Evolutionary conservation across 148 eudicot species (phyloP), one percentile per base, ranked within the genome.

Genomic region (Bassia scoparia): DNA sequence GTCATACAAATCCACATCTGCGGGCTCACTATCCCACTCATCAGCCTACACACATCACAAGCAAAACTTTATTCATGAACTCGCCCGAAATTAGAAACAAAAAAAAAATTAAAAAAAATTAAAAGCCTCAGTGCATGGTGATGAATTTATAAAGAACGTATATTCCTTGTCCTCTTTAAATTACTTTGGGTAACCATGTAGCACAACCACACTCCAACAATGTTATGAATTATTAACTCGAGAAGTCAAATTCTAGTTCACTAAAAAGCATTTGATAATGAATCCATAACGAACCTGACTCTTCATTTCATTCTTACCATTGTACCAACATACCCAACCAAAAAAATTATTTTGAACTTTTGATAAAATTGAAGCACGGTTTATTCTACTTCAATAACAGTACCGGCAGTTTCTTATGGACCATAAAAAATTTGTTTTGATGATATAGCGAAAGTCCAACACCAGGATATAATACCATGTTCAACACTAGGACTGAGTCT

Each of bases 21-120:
- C 96, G 68, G 97, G 99, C 81, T 90, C 99, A 81, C 99, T 96
- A 67, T 92, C 99, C 94, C 96, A 96, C 68, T 86, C 99, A 79
- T 96, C 99, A 82, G 89, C 90, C 99, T 96, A 76, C 65, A 72
- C 63, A 70, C 68, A 72, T 77, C 72, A 62, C 67, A 65, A 31
- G 66, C 35, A 55, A 43, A 68, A 6, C 34, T 56, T 56, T 59
- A 67, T 29, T 21, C 74, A 46, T 52, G 48, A 68, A 31, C 61
- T 44, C 24, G 30, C 10, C 31, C 33, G n/a, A n/a, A n/a, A n/a
- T n/a, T n/a, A n/a, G n/a, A n/a, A n/a, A n/a, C n/a, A n/a, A n/a
- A n/a, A n/a, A 44, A 18, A 37, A 34, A 31, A 16, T 64, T 24
- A 24, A 66, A 69, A 52, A n/a, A 52, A 9, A 69, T 33, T 18